A percentile compares a stretch with the other conserved stretches of the same genome.
Evolutionary conservation across 352 stramenopile genomes (phyloP).

Genomic region (Aphanomyces cochlioides): DNA sequence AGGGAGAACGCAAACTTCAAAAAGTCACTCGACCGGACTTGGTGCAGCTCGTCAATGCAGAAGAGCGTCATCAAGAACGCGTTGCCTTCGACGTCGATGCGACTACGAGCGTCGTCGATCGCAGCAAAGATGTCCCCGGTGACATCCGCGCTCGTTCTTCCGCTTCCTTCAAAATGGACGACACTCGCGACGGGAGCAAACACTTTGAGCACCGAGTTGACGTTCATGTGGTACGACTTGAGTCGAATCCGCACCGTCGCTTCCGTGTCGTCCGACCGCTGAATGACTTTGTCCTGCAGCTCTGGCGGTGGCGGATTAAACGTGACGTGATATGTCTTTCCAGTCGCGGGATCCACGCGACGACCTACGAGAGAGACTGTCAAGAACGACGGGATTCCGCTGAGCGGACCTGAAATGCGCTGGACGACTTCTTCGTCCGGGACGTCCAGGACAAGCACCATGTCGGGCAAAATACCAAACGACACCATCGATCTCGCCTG

Average conservation of each 20-base stretch:
- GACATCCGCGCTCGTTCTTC: constrained; percentile 18
- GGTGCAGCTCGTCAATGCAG: constrained; percentile 52
- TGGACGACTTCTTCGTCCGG: constrained; percentile 92
- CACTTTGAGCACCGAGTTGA: constrained; percentile 43
- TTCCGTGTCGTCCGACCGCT: constrained; percentile 85
- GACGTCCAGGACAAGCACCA: constrained; percentile 93
- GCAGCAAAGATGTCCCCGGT: constrained; percentile 1
- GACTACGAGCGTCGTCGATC: constrained; percentile 25
- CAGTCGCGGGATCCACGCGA: constrained; percentile 86
- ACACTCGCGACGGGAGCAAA: constrained; percentile 40
- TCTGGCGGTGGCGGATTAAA: constrained; percentile 74
- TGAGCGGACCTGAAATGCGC: constrained; percentile 82
- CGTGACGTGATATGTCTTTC: constrained; percentile 88
- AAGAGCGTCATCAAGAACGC: constrained; percentile 65
- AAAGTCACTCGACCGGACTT: constrained; percentile 43
- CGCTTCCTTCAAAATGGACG: constrained; percentile 38
- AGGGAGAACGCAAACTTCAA: constrained; percentile 50
- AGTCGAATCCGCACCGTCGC: constrained; percentile 87
- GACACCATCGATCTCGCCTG: constrained; percentile 69
- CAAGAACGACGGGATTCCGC: background rate
- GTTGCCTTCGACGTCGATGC: constrained; percentile 43
- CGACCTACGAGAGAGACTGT: constrained; percentile 36
- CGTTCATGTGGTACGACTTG: constrained; percentile 79
- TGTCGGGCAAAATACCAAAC: constrained; percentile 81
- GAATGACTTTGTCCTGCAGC: constrained; percentile 49